Percentiles rank a stretch among this genome's conserved stretches.
phyloP scores from a whole-genome alignment of 495 filamentous ascomycete species.

The Penicillium soppii region DNA sequence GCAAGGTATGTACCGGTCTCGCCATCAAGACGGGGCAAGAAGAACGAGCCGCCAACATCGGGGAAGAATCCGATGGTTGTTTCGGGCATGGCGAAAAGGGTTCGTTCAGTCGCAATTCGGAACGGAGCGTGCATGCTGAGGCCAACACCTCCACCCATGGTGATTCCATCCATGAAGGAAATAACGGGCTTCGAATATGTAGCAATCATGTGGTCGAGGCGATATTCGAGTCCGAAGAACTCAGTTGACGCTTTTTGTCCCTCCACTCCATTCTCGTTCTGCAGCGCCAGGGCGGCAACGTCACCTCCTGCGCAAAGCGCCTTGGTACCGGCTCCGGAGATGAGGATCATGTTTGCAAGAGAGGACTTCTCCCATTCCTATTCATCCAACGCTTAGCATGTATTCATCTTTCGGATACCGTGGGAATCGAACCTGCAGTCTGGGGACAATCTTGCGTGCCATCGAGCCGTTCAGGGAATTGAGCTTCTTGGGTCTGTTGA shows the following conservation, averaged over 20 bases:
- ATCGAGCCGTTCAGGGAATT: conserved; percentile 93
- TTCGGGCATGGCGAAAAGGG: conserved; percentile 96
- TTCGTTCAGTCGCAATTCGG: conserved; percentile 93
- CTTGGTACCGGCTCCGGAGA: conserved; percentile 80
- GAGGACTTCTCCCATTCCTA: conserved; percentile 92
- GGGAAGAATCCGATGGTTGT: conserved; percentile 98
- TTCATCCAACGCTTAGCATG: conserved; percentile 18
- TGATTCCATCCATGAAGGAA: conserved; percentile 95
- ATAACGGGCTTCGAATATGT: conserved; percentile 92
- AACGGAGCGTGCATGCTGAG: conserved; percentile 93
- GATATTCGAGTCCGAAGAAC: conserved; percentile 92
- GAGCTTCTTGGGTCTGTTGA: conserved; percentile 87
- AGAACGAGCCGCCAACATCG: conserved; percentile 94
- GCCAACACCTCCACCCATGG: conserved; percentile 97
- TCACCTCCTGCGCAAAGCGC: conserved; percentile 95
- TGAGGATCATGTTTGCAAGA: conserved; percentile 86
- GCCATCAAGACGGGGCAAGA: conserved; percentile 86
- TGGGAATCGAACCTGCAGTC: conserved; percentile 63
- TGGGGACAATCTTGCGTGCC: conserved; percentile 85
- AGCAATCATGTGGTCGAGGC: conserved; percentile 91
- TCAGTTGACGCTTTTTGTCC: conserved; percentile 69
- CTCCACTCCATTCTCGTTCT: conserved; percentile 64
- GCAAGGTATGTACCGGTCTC: conserved; percentile 84
- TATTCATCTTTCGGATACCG: neutral
- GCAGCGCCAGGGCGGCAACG: conserved; percentile 70